These are phyloP conservation scores for Flaveria sonorensis DNA, from an alignment of 129 eudicot species.

Conservation along the genomic window DNA sequence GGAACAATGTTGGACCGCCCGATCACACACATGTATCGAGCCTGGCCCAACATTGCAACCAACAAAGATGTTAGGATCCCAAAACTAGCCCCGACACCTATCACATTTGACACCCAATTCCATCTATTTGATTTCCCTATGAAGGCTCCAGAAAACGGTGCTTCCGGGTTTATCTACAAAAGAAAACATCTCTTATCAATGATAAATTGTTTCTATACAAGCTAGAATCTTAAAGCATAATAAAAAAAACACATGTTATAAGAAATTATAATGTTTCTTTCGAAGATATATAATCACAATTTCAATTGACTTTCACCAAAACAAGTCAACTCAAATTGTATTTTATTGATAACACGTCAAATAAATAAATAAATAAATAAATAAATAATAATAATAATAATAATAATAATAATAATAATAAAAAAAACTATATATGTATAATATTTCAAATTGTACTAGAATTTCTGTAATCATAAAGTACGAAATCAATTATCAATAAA, in stretches of 20 bases:
- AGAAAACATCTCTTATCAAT: neutral
- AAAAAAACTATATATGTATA: neutral
- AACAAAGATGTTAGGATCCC: conserved; percentile 88
- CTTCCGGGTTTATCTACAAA: conserved; percentile 72
- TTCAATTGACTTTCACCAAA: neutral
- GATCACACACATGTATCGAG: conserved; percentile 95
- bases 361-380: too few species aligned
- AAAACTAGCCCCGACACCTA: conserved; percentile 94
- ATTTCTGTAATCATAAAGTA: neutral
- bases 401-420: too few species aligned
- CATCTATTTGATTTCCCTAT: conserved; percentile 50
- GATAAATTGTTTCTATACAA: conserved; percentile 10
- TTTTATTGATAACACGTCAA: neutral
- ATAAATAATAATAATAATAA: too few species aligned
- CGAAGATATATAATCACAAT: neutral
- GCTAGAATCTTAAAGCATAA: conserved; percentile 10
- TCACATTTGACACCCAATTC: conserved; percentile 92
- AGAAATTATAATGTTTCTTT: neutral
- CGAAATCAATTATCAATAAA: neutral
- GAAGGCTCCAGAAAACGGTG: conserved; percentile 89
- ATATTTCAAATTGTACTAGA: neutral
- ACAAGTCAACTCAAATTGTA: neutral
- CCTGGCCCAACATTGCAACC: conserved; percentile 97
- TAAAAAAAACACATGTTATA: neutral
- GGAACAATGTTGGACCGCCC: conserved; percentile 92